Base-by-base conservation (phyloP, 2,329 filamentous ascomycete species). In the Monilinia laxa region DNA sequence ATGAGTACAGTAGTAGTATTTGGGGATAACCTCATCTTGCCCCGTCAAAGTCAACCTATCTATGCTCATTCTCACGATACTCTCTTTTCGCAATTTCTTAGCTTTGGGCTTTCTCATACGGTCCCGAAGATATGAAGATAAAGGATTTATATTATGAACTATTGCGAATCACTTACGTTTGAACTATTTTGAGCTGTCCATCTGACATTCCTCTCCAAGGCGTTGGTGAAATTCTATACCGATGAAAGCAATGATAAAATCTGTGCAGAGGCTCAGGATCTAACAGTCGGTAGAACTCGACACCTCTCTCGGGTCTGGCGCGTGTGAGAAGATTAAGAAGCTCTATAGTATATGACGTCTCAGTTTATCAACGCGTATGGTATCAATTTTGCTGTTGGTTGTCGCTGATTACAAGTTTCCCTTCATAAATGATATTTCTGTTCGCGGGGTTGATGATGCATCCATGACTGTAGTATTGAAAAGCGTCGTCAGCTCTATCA, bases 401-500 rank as follows among this genome's bases (percentile, higher is more conserved):
- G 23, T 59, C 42, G 18, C 45, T 35, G n/a, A 31, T 59, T 49
- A 10, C n/a, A 59, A 18, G 25, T 49, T 25, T n/a, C 45, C 25
- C 57, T 49, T 42, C 23, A 28, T 59, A 49, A 45, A 51, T 20
- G 31, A 16, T 31, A 6, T 16, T 35, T 49, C 62, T 47, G 4
- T 64, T 47, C 23, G 51, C 52, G 18, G 60, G n/a, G 35, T 40
- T 12, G 51, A n/a, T 38, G 12, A n/a, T 51, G 35, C 16, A 40
- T 10, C 25, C 14, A 35, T 16, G 52, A 54, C 25, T 16, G 18
- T 51, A 14, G 31, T 38, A 45, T 20, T 47, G 28, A 60, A 51
- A 49, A 51, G 45, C 53, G 31, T 51, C 53, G 62, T 64, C 35
- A 55, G 62, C 62, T 64, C 25, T 35, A 23, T 51, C 40, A 47